These are phyloP conservation scores for Cystobasidiaceae sp. DNA, from an alignment of 1,284 basidiomycete genomes.

Conservation along the genomic window DNA sequence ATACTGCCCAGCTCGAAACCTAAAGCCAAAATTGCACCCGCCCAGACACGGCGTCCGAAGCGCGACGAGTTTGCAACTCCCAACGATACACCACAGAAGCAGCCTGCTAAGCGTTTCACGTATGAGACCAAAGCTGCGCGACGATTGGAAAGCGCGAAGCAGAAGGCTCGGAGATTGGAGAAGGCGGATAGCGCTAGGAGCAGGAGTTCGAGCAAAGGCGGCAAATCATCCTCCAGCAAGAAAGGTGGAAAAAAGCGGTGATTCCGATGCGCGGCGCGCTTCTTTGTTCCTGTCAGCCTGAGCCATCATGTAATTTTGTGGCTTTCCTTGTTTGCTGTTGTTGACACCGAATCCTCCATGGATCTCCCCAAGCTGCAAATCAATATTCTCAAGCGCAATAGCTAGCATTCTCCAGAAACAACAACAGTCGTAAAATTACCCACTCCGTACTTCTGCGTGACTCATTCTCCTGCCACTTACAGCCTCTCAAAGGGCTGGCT, in stretches of 20 bases:
- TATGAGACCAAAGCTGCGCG: slow-evolving; percentile 29
- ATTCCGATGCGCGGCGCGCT: not conserved
- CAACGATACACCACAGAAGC: slow-evolving; percentile 20
- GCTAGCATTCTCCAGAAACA: too few species aligned
- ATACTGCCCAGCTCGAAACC: slow-evolving; percentile 7
- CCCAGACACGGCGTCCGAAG: not conserved
- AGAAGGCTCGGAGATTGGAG: slow-evolving; percentile 19
- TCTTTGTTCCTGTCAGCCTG: too few species aligned
- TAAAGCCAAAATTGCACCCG: not conserved
- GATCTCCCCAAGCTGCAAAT: too few species aligned
- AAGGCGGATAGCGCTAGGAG: slow-evolving; percentile 4
- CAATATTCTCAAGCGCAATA: too few species aligned
- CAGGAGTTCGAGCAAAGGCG: not conserved
- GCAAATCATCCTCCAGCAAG: not conserved
- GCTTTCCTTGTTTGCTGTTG: too few species aligned
- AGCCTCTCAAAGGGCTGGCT: too few species aligned
- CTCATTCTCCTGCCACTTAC: too few species aligned
- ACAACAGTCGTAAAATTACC: too few species aligned
- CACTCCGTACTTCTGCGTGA: too few species aligned
- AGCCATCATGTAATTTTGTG: too few species aligned
- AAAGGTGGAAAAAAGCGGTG: slow-evolving; percentile 2
- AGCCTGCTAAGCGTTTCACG: slow-evolving; percentile 13
- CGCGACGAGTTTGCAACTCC: not conserved
- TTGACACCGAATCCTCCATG: too few species aligned
- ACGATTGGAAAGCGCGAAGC: not conserved